A percentile compares a stretch with the other conserved stretches of the same genome.
These are phyloP conservation scores for Pyropia haitanensis DNA, from an alignment of 23 red algal genomes.

Conservation along the genomic window DNA sequence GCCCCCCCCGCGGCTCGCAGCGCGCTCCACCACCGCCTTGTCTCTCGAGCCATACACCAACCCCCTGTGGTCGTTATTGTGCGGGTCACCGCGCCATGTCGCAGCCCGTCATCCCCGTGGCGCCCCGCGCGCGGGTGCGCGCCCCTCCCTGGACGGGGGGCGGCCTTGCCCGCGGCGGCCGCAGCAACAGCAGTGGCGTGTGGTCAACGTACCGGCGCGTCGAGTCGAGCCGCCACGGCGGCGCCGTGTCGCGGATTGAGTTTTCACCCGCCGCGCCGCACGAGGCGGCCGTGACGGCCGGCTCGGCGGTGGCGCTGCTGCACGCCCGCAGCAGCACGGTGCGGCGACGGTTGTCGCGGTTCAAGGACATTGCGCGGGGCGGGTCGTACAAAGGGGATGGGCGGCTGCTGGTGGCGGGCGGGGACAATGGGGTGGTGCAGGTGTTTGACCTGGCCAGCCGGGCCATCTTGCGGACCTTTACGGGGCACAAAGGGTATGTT, in stretches of 20 bases:
- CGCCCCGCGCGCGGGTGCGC: too few relatives aligned
- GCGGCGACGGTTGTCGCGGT: conserved; percentile 23
- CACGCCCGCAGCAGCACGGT: conserved; percentile 10
- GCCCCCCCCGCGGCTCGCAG: too few relatives aligned
- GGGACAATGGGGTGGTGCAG: conserved; percentile 42
- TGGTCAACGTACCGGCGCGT: too few relatives aligned
- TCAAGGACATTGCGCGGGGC: conserved; percentile 55
- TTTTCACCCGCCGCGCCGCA: conserved; percentile 54
- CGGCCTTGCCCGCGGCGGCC: too few relatives aligned
- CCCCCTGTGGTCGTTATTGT: too few relatives aligned
- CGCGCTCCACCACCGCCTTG: too few relatives aligned
- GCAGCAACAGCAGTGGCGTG: too few relatives aligned
- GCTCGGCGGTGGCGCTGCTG: conserved; percentile 33
- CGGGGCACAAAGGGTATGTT: conserved; percentile 82
- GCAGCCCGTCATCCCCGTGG: too few relatives aligned
- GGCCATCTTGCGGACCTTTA: conserved; percentile 48
- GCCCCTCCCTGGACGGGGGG: too few relatives aligned
- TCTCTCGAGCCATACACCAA: too few relatives aligned
- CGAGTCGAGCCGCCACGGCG: not conserved
- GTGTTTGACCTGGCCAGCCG: conserved; percentile 62
- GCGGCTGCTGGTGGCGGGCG: conserved; percentile 71
- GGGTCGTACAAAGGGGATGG: conserved; percentile 71
- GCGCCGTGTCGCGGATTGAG: conserved; percentile 19
- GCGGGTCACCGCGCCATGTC: too few relatives aligned
- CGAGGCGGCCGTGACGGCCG: conserved; percentile 57